Percentiles rank a stretch among this genome's conserved stretches.
Evolutionary conservation across 2,329 filamentous ascomycete species (phyloP).

Genomic region (Venturia asperata): DNA sequence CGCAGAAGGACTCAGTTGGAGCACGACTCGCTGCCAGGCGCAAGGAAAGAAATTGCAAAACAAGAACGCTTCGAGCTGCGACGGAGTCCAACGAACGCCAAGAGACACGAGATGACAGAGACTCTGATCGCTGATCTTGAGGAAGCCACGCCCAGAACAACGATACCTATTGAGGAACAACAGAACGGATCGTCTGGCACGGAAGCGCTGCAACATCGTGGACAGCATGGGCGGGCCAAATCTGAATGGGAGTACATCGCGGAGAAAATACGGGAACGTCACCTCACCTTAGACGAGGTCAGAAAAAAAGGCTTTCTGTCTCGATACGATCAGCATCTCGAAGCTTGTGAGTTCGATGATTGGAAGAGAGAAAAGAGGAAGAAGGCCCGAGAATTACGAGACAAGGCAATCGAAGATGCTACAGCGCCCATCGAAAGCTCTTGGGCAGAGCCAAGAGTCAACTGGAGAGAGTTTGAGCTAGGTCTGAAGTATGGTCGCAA

Average conservation of each 20-base stretch:
- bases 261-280: not conserved
- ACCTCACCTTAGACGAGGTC: not conserved
- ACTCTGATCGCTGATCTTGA: not conserved
- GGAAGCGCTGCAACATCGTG: not conserved
- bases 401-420: not conserved
- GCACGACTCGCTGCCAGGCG: not conserved
- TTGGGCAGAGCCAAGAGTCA: conserved; percentile 7
- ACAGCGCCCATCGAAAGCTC: not conserved
- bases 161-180: not conserved
- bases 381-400: not conserved
- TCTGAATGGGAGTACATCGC: not conserved
- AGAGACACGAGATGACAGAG: not conserved
- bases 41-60: not conserved
- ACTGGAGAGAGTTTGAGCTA: conserved; percentile 16
- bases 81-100: not conserved
- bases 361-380: conserved; percentile 3
- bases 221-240: not conserved
- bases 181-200: not conserved
- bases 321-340: not conserved
- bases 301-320: not conserved
- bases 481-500: conserved; percentile 1
- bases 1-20: not conserved
- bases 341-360: conserved; percentile 7
- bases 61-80: not conserved
- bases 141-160: not conserved